Evolutionary conservation across 2,329 filamentous ascomycete species (phyloP).

Genomic region (Escovopsis sp.): DNA sequence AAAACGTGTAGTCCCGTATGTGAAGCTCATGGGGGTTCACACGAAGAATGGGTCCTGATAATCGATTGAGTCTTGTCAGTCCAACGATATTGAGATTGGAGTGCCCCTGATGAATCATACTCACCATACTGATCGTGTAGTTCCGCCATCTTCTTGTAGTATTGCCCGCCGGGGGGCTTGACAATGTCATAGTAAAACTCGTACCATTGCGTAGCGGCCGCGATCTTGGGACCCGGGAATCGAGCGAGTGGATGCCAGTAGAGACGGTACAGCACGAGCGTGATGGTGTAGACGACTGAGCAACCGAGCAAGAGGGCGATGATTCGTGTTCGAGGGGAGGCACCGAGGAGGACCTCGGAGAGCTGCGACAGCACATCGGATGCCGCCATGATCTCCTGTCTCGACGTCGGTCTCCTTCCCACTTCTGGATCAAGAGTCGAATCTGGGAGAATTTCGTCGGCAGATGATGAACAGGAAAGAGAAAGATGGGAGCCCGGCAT

Average conservation of each 20-base stretch:
- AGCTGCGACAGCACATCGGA: too few relatives aligned
- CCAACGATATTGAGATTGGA: background rate
- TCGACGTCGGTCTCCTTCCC: too few relatives aligned
- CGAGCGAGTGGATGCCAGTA: conserved; percentile 12
- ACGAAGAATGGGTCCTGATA: conserved; percentile 14
- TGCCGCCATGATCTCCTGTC: too few relatives aligned
- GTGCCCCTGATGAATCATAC: background rate
- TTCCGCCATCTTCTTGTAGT: conserved; percentile 13
- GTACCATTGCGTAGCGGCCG: conserved; percentile 15
- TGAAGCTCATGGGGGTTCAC: conserved; percentile 14
- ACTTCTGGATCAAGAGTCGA: too few relatives aligned
- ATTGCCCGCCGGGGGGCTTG: conserved; percentile 9
- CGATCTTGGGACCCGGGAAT: conserved; percentile 18
- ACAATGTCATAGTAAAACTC: conserved; percentile 19
- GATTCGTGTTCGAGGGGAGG: too few relatives aligned
- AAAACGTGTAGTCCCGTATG: conserved; percentile 14
- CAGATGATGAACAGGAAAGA: too few relatives aligned
- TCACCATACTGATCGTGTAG: conserved; percentile 21
- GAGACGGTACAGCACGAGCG: conserved; percentile 6
- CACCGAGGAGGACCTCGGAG: too few relatives aligned
- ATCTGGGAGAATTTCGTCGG: too few relatives aligned
- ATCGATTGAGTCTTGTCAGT: too few relatives aligned
- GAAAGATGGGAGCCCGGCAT: too few relatives aligned
- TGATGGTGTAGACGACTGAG: too few relatives aligned
- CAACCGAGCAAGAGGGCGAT: too few relatives aligned